Conservation (phyloP, 2,329 filamentous ascomycete species). For the Colletotrichum sp. region DNA sequence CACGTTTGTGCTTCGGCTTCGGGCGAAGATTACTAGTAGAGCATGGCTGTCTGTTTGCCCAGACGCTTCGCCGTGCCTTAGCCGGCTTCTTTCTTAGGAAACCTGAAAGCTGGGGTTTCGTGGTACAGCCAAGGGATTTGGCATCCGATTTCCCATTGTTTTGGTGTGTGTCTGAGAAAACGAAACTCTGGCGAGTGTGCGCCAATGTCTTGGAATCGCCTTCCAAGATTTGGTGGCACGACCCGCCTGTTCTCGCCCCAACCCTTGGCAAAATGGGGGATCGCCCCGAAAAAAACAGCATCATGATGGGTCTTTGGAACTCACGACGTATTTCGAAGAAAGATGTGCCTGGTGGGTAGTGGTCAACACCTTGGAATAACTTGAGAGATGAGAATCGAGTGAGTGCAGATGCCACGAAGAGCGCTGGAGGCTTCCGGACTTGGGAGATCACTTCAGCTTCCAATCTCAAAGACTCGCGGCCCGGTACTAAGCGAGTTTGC, state of each 20-base stretch:
- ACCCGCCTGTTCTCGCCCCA: neutral
- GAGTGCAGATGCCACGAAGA: rapidly evolving
- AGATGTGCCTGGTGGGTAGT: neutral
- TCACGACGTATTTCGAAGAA: neutral
- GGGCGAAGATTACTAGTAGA: neutral
- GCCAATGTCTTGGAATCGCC: neutral
- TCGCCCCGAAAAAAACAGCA: neutral
- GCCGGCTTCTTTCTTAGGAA: neutral
- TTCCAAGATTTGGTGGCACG: neutral
- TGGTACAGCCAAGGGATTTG: neutral
- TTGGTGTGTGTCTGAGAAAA: neutral
- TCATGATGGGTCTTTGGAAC: neutral
- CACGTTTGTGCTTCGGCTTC: neutral
- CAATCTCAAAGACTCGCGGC: neutral
- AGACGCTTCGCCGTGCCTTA: neutral
- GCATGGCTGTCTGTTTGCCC: neutral
- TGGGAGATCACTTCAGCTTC: neutral
- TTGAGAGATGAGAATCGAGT: neutral
- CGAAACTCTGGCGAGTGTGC: neutral
- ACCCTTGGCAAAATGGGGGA: neutral
- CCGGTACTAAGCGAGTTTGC: rapidly evolving
- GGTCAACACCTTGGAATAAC: too few species aligned
- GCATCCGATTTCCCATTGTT: neutral
- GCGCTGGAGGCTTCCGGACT: neutral
- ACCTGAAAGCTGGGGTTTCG: neutral